phyloP scores from a whole-genome alignment of 2,329 filamentous ascomycete genomes.

The Colletotrichum sp. region DNA sequence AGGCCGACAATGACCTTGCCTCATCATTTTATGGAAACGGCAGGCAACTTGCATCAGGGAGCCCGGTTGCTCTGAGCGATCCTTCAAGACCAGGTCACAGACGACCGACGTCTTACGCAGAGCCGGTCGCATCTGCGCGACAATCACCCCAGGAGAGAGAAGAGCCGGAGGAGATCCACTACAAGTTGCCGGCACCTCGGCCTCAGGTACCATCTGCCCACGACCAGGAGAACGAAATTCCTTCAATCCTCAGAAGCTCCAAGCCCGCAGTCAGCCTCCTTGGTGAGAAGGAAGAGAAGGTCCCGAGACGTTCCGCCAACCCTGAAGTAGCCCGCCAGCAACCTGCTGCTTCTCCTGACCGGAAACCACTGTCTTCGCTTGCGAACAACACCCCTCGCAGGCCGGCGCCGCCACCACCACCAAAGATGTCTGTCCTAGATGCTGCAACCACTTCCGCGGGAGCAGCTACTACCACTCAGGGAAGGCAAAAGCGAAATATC shows the following conservation, averaged over 20 bases:
- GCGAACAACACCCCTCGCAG: conserved; percentile 76
- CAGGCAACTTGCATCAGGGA: conserved; percentile 62
- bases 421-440: conserved; percentile 97
- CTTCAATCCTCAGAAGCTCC: conserved; percentile 69
- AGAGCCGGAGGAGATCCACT: conserved; percentile 48
- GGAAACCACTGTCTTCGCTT: conserved; percentile 59
- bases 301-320: conserved; percentile 55
- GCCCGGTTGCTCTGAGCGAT: conserved; percentile 58
- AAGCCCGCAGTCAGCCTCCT: conserved; percentile 61
- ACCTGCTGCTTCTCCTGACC: conserved; percentile 55
- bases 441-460: conserved; percentile 85
- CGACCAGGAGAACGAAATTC: conserved; percentile 87
- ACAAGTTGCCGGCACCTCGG: conserved; percentile 61
- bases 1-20: conserved; percentile 42
- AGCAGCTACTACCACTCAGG: conserved; percentile 75
- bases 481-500: conserved; percentile 78
- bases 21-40: conserved; percentile 50
- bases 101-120: conserved; percentile 42
- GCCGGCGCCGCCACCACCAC: conserved; percentile 80
- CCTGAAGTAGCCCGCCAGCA: conserved; percentile 43
- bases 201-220: conserved; percentile 65
- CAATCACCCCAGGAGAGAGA: conserved; percentile 37
- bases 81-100: conserved; percentile 47
- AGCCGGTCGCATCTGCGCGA: conserved; percentile 36
- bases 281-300: conserved; percentile 61